These are phyloP conservation scores for Colletotrichum euphorbiae DNA, from an alignment of 2,329 filamentous ascomycete genomes.

Conservation along the genomic window DNA sequence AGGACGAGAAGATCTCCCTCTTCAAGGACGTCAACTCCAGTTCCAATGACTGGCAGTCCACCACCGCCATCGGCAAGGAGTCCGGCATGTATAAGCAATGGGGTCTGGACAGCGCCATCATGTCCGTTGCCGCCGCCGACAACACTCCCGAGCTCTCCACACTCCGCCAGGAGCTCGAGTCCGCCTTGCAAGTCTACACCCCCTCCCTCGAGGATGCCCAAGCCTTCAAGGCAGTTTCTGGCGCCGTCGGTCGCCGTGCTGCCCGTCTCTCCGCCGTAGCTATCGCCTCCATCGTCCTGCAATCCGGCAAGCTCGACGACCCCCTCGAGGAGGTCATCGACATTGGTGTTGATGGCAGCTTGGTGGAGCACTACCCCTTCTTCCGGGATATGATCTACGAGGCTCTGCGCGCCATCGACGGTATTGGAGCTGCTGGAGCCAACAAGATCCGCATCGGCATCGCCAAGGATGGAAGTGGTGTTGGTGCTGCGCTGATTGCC, in stretches of 20 bases:
- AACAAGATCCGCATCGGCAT: constrained; percentile 93
- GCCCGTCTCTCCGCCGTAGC: constrained; percentile 90
- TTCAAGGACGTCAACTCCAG: constrained; percentile 82
- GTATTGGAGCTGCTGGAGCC: constrained; percentile 82
- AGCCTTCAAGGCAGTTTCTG: constrained; percentile 85
- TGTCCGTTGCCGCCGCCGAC: constrained; percentile 89
- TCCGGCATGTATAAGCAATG: constrained; percentile 82
- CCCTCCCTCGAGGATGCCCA: constrained; percentile 86
- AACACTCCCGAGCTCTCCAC: constrained; percentile 76
- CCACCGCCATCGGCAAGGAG: constrained; percentile 73
- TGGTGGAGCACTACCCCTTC: constrained; percentile 95
- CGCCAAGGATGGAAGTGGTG: constrained; percentile 94
- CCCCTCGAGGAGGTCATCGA: constrained; percentile 79
- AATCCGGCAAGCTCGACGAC: constrained; percentile 77
- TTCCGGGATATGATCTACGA: constrained; percentile 92
- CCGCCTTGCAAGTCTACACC: constrained; percentile 79
- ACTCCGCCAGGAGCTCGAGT: constrained; percentile 82
- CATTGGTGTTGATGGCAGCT: constrained; percentile 91
- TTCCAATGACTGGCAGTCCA: constrained; percentile 76
- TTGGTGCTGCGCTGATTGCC: constrained; percentile 95
- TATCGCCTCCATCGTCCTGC: constrained; percentile 84
- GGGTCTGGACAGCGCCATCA: constrained; percentile 91
- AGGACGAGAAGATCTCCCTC: constrained; percentile 73
- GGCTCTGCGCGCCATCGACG: constrained; percentile 79
- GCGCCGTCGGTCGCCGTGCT: constrained; percentile 87